Conservation (phyloP, 176 grass and related monocot genomes). For the Themeda triandra region DNA sequence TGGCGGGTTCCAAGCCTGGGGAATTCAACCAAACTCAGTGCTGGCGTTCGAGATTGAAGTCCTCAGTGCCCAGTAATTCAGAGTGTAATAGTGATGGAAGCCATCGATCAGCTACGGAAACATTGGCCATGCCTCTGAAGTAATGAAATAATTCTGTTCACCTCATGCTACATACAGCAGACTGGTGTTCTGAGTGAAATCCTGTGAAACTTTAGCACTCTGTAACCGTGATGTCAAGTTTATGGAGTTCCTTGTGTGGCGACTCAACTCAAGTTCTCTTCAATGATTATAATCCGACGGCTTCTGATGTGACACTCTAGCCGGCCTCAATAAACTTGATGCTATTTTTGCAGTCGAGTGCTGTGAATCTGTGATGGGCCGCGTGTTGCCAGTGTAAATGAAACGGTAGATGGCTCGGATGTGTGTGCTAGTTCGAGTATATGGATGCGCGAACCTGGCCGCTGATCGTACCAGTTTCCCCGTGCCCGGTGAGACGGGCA, state of each 20-base stretch:
- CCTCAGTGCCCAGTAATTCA: slow-evolving; percentile 46
- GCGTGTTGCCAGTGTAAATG: background rate
- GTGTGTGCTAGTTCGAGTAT: too few species aligned
- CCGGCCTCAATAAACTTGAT: background rate
- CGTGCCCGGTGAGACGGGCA: too few species aligned
- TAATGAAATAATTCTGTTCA: slow-evolving; percentile 31
- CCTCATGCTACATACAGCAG: background rate
- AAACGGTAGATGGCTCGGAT: background rate
- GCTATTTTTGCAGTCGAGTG: background rate
- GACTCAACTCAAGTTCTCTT: background rate
- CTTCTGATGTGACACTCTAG: background rate
- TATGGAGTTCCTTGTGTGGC: background rate
- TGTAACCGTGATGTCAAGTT: background rate
- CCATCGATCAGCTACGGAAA: background rate
- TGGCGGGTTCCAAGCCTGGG: slow-evolving; percentile 66
- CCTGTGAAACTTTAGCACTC: background rate
- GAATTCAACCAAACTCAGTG: slow-evolving; percentile 71
- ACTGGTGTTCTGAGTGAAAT: background rate
- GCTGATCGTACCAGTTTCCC: background rate
- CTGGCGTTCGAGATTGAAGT: slow-evolving; percentile 92
- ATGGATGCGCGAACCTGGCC: too few species aligned
- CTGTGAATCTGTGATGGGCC: background rate
- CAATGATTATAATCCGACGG: background rate
- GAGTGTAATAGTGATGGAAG: slow-evolving; percentile 12
- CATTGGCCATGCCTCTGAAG: background rate